These are phyloP conservation scores for Neurospora terricola DNA, from an alignment of 495 filamentous ascomycete species.

Conservation along the genomic window DNA sequence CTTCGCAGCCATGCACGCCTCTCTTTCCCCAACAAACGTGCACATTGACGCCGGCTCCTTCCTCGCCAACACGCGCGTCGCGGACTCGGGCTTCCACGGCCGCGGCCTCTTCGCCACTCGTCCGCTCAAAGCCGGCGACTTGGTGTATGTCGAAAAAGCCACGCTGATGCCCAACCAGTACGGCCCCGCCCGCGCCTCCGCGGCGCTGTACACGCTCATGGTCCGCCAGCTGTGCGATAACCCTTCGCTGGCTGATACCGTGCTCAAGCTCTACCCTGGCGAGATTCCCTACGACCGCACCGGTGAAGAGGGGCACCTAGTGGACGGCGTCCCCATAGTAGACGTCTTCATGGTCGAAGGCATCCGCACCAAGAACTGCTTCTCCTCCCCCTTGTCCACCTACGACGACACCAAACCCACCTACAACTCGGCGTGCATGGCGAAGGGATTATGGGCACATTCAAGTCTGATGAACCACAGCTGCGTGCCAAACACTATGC, in stretches of 20 bases:
- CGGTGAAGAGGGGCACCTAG: too few relatives aligned
- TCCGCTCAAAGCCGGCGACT: slow-evolving; percentile 38
- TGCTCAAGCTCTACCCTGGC: slow-evolving; percentile 39
- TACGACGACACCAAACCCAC: slow-evolving; percentile 22
- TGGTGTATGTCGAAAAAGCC: slow-evolving; percentile 46
- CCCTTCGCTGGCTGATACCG: slow-evolving; percentile 29
- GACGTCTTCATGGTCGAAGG: slow-evolving; percentile 41
- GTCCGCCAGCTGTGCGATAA: slow-evolving; percentile 41
- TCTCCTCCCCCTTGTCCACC: slow-evolving; percentile 34
- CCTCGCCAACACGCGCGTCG: slow-evolving; percentile 15
- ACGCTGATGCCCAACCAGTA: slow-evolving; percentile 30
- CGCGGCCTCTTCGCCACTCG: slow-evolving; percentile 41
- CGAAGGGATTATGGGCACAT: slow-evolving; percentile 42
- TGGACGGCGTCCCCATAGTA: slow-evolving; percentile 37
- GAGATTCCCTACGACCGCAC: too few relatives aligned
- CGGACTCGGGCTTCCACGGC: slow-evolving; percentile 19
- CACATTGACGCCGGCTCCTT: slow-evolving; percentile 38
- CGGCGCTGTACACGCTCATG: slow-evolving; percentile 30
- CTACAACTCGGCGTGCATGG: slow-evolving; percentile 15
- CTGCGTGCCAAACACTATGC: slow-evolving; percentile 41
- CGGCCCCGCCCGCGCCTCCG: slow-evolving; percentile 25
- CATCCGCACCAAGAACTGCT: slow-evolving; percentile 40
- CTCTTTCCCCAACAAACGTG: slow-evolving; percentile 20
- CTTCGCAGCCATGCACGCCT: slow-evolving; percentile 28
- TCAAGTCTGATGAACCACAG: slow-evolving; percentile 48